Conservation (phyloP, 2,329 filamentous ascomycete species). For the Pyrenochaeta sp. region DNA sequence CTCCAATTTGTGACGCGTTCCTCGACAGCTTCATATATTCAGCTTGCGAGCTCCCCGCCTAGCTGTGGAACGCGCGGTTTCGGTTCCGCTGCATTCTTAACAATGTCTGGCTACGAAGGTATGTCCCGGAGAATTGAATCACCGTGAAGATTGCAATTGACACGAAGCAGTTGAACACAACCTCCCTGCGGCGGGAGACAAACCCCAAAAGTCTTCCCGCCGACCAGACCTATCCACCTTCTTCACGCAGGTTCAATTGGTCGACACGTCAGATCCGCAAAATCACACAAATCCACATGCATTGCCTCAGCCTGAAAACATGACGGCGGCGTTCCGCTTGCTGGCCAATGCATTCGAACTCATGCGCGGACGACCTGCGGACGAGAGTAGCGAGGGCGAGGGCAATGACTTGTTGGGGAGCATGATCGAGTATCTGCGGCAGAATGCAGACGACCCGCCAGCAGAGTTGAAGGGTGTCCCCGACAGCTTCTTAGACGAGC, state of each 20-base stretch:
- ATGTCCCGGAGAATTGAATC: slow-evolving; percentile 17
- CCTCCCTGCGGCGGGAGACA: slow-evolving; percentile 49
- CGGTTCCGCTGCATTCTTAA: slow-evolving; percentile 27
- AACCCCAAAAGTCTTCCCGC: slow-evolving; percentile 52
- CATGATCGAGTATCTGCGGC: slow-evolving; percentile 64
- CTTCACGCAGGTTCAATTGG: slow-evolving; percentile 67
- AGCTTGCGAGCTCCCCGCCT: slow-evolving; percentile 8
- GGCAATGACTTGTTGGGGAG: slow-evolving; percentile 56
- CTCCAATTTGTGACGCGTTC: slow-evolving; percentile 20
- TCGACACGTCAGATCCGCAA: slow-evolving; percentile 60
- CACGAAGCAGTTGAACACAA: slow-evolving; percentile 57
- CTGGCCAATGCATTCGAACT: slow-evolving; percentile 68
- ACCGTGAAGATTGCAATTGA: slow-evolving; percentile 23
- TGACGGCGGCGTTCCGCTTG: slow-evolving; percentile 65
- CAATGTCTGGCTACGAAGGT: slow-evolving; percentile 59
- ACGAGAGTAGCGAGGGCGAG: slow-evolving; percentile 30
- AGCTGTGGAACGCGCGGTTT: no score
- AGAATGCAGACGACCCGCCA: slow-evolving; percentile 65
- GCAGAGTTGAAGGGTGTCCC: slow-evolving; percentile 67
- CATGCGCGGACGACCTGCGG: slow-evolving; percentile 57
- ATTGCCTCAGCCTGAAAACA: slow-evolving; percentile 66
- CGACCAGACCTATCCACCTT: slow-evolving; percentile 71
- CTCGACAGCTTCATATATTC: slow-evolving; percentile 15
- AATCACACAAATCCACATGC: slow-evolving; percentile 64
- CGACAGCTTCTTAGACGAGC: slow-evolving; percentile 66